A percentile compares a stretch with the other conserved stretches of the same genome.
These are phyloP conservation scores for Nematodospora anomalae DNA, from an alignment of 1,139 yeast species.

Conservation along the genomic window DNA sequence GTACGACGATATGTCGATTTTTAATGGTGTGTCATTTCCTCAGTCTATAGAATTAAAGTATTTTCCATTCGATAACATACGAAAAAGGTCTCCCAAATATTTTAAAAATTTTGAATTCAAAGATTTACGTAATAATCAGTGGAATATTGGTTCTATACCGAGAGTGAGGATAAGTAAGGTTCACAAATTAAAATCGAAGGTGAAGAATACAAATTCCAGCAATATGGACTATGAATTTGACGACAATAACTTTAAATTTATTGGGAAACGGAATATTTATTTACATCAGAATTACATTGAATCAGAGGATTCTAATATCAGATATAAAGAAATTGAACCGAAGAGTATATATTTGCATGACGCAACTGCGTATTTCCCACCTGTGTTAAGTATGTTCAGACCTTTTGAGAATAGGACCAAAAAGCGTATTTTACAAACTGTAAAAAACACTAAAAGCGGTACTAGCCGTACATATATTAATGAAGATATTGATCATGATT, in stretches of 20 bases:
- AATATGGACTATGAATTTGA: slow-evolving; percentile 11
- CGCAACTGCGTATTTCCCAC: slow-evolving; percentile 26
- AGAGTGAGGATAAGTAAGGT: slow-evolving; percentile 27
- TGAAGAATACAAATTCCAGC: slow-evolving; percentile 9
- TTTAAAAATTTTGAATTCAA: slow-evolving; percentile 34
- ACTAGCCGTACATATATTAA: slow-evolving; percentile 2
- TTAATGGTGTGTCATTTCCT: slow-evolving; percentile 31
- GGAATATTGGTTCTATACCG: slow-evolving; percentile 52
- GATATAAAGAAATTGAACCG: slow-evolving; percentile 21
- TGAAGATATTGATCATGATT: slow-evolving; percentile 21
- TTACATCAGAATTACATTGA: slow-evolving; percentile 32
- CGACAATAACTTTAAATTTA: slow-evolving; percentile 24
- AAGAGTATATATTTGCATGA: slow-evolving; percentile 35
- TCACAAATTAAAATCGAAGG: slow-evolving; percentile 19
- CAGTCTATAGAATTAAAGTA: slow-evolving; percentile 24
- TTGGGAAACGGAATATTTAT: slow-evolving; percentile 30
- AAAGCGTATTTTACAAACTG: slow-evolving; percentile 36
- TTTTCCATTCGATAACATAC: slow-evolving; percentile 21
- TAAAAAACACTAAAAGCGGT: slow-evolving; percentile 17
- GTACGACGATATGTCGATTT: slow-evolving; percentile 15
- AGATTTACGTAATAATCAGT: slow-evolving; percentile 28
- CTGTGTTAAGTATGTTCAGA: slow-evolving; percentile 51
- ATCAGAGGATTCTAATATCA: slow-evolving; percentile 9
- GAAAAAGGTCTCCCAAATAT: slow-evolving; percentile 10
- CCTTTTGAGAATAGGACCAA: slow-evolving; percentile 50